phyloP scores from a whole-genome alignment of 129 eudicot species.

The Arctium lappa region DNA sequence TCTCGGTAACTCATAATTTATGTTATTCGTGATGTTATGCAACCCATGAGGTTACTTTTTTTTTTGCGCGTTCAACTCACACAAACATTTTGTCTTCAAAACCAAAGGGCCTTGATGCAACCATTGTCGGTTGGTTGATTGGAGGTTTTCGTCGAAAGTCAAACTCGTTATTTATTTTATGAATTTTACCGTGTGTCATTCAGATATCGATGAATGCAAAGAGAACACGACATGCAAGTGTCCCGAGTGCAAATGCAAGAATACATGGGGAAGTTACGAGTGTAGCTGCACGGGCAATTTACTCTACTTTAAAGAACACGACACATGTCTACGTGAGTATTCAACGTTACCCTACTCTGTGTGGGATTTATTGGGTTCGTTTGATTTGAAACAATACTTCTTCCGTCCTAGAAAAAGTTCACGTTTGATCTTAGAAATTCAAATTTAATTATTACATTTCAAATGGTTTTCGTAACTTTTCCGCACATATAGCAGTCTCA shows the following conservation, averaged over 20 bases:
- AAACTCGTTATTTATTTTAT: neutral
- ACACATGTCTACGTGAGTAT: constrained; percentile 67
- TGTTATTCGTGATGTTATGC: neutral
- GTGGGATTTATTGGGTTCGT: neutral
- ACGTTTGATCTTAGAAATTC: neutral
- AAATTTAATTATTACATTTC: neutral
- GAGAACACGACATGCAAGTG: constrained; percentile 26
- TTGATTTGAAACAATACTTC: neutral
- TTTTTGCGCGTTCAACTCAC: neutral
- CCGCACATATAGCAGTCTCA: neutral
- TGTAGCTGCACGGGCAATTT: constrained; percentile 62
- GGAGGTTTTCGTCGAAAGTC: neutral
- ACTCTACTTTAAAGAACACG: constrained; percentile 67
- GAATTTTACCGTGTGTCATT: neutral
- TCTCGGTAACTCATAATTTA: neutral
- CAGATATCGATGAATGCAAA: constrained; percentile 40
- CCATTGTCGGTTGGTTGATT: neutral
- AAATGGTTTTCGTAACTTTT: neutral
- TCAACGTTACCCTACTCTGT: neutral
- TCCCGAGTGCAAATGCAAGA: constrained; percentile 32
- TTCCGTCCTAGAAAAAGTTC: neutral
- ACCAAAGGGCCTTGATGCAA: neutral
- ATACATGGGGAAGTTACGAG: constrained; percentile 74
- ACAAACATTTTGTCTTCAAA: neutral
- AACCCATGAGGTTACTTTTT: neutral